Base-by-base conservation (phyloP, 257 asterid genomes). In the Eucommia ulmoides region DNA sequence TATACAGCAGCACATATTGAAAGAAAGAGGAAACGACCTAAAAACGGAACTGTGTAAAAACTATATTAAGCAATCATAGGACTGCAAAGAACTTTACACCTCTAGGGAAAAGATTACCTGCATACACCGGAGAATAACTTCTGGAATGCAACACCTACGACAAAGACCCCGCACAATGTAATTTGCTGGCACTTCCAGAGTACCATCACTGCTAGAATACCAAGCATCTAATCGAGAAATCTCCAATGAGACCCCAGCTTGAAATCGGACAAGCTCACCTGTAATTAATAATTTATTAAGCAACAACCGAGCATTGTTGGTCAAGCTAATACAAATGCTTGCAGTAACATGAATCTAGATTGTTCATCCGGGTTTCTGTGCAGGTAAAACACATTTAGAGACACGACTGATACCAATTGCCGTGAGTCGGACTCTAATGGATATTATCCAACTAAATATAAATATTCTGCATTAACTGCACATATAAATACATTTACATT, bases 71-170 rank as follows among this genome's bases (percentile, higher is more conserved):
- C 16, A 35, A 35, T 35, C 16, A 35, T 5, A 42, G 48, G 15
- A 3, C 3, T 42, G 15, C 20, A 42, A 42, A 2, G 23, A 38
- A 38, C 19, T 61, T 19, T 47, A 20, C 16, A 45, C 33, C 49
- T 50, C 23, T 2, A 11, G 49, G 8, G 3, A 20, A 10, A 15
- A 49, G 41, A 47, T 22, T 62, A 91, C 98, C 95, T 91, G 95
- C 95, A 86, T 80, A 51, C 87, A 91, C 51, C 99, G 85, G 52
- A 91, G 99, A 69, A 79, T 56, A 23, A 75, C 68, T 79, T 91
- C 99, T 15, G 96, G 93, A 53, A 91, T 79, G 79, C 96, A 91
- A 74, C 99, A 91, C 62, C 70, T 79, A 64, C 96, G 99, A 68
- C 96, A 91, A 58, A 91, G 93, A 51, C 99, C 99, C 23, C 85